Conservation (phyloP, 1,284 basidiomycete genomes). For the Moniliophthora roreri region DNA sequence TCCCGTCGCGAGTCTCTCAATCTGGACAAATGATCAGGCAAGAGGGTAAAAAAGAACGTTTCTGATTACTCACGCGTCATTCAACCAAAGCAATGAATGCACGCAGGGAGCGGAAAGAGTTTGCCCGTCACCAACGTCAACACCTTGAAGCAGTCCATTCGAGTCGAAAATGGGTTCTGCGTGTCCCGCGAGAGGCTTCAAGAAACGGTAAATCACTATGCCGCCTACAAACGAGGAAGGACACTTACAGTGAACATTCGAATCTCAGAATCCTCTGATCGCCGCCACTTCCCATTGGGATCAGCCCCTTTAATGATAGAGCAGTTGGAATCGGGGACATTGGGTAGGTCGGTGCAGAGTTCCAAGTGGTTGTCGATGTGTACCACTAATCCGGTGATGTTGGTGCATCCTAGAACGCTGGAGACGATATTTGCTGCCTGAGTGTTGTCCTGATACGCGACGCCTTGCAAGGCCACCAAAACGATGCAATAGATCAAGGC, state of each 20-base stretch:
- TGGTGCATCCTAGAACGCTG: conserved; percentile 22
- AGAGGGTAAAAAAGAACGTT: conserved; percentile 7
- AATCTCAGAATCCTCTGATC: conserved; percentile 19
- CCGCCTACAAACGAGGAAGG: background rate
- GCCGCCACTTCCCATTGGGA: conserved; percentile 25
- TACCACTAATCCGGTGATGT: conserved; percentile 23
- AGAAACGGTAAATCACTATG: background rate
- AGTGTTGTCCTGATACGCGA: conserved; percentile 32
- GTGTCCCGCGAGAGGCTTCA: background rate
- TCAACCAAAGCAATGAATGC: conserved; percentile 39
- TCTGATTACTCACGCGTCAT: conserved; percentile 31
- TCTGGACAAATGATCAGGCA: conserved; percentile 5
- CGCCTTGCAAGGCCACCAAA: conserved; percentile 35
- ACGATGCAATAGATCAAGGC: conserved; percentile 36
- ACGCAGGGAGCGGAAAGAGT: conserved; percentile 27
- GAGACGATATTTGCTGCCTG: conserved; percentile 30
- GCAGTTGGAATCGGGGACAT: conserved; percentile 21
- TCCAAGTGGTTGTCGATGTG: conserved; percentile 17
- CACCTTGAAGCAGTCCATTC: conserved; percentile 13
- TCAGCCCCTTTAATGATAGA: background rate
- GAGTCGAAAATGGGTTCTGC: background rate
- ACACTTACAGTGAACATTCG: background rate
- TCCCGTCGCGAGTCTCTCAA: conserved; percentile 33
- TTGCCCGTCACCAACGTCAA: conserved; percentile 18
- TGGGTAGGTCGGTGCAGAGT: conserved; percentile 26